A percentile compares a stretch with the other conserved stretches of the same genome.
phyloP scores from a whole-genome alignment of 2,329 filamentous ascomycete species.

The Aspergillus spinulosporus region DNA sequence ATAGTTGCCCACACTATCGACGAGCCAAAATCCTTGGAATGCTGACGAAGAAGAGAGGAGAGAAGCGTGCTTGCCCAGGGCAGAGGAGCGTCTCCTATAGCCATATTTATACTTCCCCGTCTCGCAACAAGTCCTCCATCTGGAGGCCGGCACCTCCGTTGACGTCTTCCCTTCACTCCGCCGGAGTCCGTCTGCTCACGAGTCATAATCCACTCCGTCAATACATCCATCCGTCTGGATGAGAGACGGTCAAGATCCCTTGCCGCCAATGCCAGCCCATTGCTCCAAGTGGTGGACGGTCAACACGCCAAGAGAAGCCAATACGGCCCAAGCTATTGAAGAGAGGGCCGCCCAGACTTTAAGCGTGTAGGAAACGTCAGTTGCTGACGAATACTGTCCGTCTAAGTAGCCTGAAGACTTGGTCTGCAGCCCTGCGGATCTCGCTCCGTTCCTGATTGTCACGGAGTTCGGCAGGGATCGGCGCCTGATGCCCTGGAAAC shows the following conservation, averaged over 20 bases:
- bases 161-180: too few species aligned
- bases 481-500: too few species aligned
- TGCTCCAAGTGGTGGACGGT: neutral
- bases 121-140: too few species aligned
- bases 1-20: neutral
- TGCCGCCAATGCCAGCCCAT: neutral
- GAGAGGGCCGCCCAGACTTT: neutral
- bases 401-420: too few species aligned
- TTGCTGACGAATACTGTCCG: neutral
- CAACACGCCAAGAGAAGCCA: neutral
- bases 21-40: too few species aligned
- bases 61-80: too few species aligned
- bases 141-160: too few species aligned
- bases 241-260: neutral
- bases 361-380: neutral
- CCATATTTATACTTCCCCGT: neutral
- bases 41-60: too few species aligned
- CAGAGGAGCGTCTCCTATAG: neutral
- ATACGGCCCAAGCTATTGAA: neutral
- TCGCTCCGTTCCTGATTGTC: neutral
- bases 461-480: neutral
- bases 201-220: too few species aligned
- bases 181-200: too few species aligned
- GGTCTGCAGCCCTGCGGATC: neutral
- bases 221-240: too few species aligned